phyloP scores from a whole-genome alignment of 768 basidiomycete species.

The Saitozyma podzolica region DNA sequence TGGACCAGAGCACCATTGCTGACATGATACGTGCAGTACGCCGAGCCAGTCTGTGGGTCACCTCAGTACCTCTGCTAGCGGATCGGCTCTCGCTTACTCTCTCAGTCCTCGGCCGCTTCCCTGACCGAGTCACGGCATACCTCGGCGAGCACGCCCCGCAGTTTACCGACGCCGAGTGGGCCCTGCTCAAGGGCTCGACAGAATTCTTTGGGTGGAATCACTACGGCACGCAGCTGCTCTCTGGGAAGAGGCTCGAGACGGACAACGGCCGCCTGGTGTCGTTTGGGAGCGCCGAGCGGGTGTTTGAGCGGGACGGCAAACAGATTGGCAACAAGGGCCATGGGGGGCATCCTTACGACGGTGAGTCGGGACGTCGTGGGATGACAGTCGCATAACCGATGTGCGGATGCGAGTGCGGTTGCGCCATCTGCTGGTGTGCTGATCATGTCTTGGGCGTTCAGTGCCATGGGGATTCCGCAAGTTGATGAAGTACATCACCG shows the following conservation, averaged over 20 bases:
- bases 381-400: background rate
- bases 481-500: constrained; percentile 25
- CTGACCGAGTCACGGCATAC: constrained; percentile 18
- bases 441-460: constrained; percentile 3
- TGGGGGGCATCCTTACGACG: constrained; percentile 23
- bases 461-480: constrained; percentile 46
- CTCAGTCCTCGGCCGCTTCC: constrained; percentile 21
- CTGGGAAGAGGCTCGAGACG: constrained; percentile 16
- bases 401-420: too few relatives aligned
- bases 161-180: constrained; percentile 41
- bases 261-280: constrained; percentile 12
- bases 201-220: constrained; percentile 35
- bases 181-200: constrained; percentile 30
- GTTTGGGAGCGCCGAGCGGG: constrained; percentile 14
- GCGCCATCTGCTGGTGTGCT: background rate
- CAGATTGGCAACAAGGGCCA: constrained; percentile 23
- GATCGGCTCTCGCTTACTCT: background rate
- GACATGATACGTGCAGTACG: constrained; percentile 15
- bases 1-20: background rate
- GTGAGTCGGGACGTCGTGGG: constrained; percentile 8
- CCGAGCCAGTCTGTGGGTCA: constrained; percentile 29
- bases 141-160: constrained; percentile 10
- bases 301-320: constrained; percentile 24
- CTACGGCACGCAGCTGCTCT: constrained; percentile 19
- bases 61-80: background rate